Conservation (phyloP, 2,329 filamentous ascomycete genomes). For the Magnaporthiopsis incrustans region DNA sequence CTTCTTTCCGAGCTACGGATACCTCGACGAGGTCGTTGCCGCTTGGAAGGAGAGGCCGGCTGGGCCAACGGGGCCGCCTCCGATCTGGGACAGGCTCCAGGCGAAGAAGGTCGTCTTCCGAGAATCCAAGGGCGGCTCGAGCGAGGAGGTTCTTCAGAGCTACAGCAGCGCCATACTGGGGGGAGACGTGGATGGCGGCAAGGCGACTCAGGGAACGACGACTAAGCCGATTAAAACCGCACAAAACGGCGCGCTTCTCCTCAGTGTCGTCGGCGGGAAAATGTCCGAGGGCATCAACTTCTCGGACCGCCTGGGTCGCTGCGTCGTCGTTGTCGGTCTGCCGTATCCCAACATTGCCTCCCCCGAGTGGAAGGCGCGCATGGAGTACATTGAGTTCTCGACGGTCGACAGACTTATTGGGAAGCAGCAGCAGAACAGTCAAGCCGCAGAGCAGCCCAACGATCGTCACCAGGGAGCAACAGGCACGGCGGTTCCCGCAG, state of each 20-base stretch:
- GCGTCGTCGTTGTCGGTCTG: conserved; percentile 83
- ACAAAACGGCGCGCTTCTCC: conserved; percentile 62
- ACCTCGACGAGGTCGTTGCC: conserved; percentile 65
- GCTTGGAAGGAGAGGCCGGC: conserved; percentile 46
- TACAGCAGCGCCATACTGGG: conserved; percentile 64
- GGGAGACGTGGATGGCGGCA: conserved; percentile 15
- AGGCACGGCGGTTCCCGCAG: not conserved
- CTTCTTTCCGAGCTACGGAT: conserved; percentile 94
- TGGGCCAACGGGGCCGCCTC: conserved; percentile 9
- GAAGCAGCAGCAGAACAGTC: conserved; percentile 10
- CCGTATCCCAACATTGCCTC: conserved; percentile 88
- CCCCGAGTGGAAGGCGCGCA: conserved; percentile 87
- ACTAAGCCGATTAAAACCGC: conserved; percentile 11
- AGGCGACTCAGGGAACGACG: not conserved
- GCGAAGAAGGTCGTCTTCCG: conserved; percentile 55
- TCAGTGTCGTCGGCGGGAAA: conserved; percentile 89
- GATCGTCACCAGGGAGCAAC: not conserved
- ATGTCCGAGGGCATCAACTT: conserved; percentile 99
- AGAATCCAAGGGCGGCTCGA: conserved; percentile 45
- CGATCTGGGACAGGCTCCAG: conserved; percentile 51
- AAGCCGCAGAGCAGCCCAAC: not conserved
- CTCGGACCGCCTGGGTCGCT: conserved; percentile 79
- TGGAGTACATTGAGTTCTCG: conserved; percentile 72
- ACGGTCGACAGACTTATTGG: conserved; percentile 28
- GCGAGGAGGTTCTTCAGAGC: conserved; percentile 62